Evolutionary conservation across 2,329 filamentous ascomycete species (phyloP), one percentile per base, ranked within the genome.

Genomic region (Akanthomyces uredinophilus): DNA sequence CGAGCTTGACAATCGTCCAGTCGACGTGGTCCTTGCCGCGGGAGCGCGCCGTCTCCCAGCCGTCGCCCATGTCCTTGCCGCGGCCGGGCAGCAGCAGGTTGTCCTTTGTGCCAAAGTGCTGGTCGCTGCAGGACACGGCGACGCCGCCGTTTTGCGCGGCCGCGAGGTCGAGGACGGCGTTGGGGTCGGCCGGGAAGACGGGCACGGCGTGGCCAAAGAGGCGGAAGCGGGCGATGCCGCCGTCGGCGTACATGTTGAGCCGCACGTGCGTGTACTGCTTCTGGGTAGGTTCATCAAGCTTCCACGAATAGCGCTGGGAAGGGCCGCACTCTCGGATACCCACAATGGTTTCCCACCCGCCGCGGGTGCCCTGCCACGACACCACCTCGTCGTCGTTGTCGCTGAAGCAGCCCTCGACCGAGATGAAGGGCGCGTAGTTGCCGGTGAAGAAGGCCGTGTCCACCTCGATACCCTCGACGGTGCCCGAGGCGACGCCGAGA

Each of bases 1-100:
- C 91, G 22, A 95, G 83, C 53, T 85, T 83, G 66, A 95, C 84
- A 67, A 94, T 86, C n/a, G 87, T 81, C 90, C 91, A 95, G 74
- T 95, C 91, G 22, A 90, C 77, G 73, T 95, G 91, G 50, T 80
- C 85, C 73, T 85, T 86, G 56, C 81, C 86, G 55, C 91, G 79
- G 41, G 89, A 91, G 60, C 91, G 83, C 66, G 88, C 86, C 61
- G 91, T 95, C 77, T 95, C 91, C 91, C 91, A 95, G 8, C 91
- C 91, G 72, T 94, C 91, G 56, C 90, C 89, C 91, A 95, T 95
- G 75, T 95, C 89, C 72, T 88, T 87, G 47, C 90, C 90, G 29
- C 90, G 82, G 2, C 89, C 90, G 0, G 90, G 90, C 4, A 93
- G 79, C n/a, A 93, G 81, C 39, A 94, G 78, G 75, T 94, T 93